These are phyloP conservation scores for Buxus sempervirens DNA, from an alignment of 164 flowering plant genomes.

Conservation along the genomic window DNA sequence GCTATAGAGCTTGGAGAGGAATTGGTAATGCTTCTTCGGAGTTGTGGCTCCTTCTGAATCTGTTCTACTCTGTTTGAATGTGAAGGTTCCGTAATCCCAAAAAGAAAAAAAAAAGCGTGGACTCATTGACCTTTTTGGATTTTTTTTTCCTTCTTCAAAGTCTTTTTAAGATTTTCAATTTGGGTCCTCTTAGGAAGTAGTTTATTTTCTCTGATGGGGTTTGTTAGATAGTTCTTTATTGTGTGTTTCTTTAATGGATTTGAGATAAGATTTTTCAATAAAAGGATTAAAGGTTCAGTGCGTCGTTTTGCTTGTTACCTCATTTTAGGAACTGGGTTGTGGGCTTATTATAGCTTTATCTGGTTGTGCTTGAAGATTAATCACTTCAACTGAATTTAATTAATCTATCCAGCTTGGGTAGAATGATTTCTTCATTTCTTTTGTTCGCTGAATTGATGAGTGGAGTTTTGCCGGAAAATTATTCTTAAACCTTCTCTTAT, in stretches of 20 bases:
- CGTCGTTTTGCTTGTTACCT: neutral
- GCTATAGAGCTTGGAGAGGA: constrained; percentile 56
- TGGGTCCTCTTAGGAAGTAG: neutral
- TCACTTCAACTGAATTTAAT: neutral
- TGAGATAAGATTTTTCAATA: neutral
- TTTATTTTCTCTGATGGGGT: neutral
- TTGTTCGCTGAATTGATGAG: too few relatives aligned
- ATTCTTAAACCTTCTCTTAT: neutral
- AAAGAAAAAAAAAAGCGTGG: too few relatives aligned
- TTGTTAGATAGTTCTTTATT: neutral
- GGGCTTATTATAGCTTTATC: neutral
- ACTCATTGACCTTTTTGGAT: neutral
- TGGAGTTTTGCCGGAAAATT: too few relatives aligned
- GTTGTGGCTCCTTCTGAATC: neutral
- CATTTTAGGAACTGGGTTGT: neutral
- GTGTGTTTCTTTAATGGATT: neutral
- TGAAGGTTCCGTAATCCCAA: too few relatives aligned
- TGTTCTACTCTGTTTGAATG: neutral
- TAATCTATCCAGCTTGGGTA: neutral
- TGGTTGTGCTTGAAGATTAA: neutral
- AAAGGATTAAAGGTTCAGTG: neutral
- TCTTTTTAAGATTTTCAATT: neutral
- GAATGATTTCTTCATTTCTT: too few relatives aligned
- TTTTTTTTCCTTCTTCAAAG: neutral
- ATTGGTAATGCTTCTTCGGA: constrained; percentile 46